Evolutionary conservation across 139 green algal genomes (phyloP).

Genomic region (Astrephomene gubernaculifera): DNA sequence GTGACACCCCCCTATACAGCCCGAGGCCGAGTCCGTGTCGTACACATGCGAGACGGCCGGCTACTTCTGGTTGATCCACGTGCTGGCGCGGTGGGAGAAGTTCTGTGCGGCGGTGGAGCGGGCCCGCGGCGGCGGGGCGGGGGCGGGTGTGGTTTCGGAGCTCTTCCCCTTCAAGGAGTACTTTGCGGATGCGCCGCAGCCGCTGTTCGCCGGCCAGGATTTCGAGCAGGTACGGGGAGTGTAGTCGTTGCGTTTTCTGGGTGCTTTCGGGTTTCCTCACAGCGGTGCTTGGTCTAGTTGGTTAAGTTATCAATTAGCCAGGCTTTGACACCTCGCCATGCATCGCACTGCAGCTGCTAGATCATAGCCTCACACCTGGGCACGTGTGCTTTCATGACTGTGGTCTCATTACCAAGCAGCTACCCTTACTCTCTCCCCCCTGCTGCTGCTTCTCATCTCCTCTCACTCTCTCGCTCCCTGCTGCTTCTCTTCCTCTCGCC

Average conservation of each 20-base stretch:
- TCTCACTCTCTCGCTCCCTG: too few species aligned
- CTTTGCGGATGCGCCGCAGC: conserved; percentile 88
- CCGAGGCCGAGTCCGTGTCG: conserved; percentile 68
- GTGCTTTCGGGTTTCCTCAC: too few species aligned
- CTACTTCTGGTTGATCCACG: conserved; percentile 98
- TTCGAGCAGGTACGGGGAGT: conserved; percentile 77
- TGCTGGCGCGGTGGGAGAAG: conserved; percentile 89
- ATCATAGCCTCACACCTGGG: too few species aligned
- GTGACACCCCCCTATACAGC: background rate
- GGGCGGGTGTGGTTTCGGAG: conserved; percentile 64
- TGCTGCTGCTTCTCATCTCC: background rate
- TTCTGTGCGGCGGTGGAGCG: conserved; percentile 61
- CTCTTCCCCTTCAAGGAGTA: conserved; percentile 94
- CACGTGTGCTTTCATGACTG: background rate
- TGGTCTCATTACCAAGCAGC: background rate
- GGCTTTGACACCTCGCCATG: too few species aligned
- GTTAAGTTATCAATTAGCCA: too few species aligned
- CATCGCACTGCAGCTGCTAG: too few species aligned
- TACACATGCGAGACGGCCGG: conserved; percentile 97
- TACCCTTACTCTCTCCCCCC: background rate
- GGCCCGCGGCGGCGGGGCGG: conserved; percentile 23
- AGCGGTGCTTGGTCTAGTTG: too few species aligned
- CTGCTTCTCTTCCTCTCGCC: background rate
- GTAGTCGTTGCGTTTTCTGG: too few species aligned
- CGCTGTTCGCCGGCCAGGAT: conserved; percentile 74